Conservation (phyloP, 2,329 filamentous ascomycete species). For the Cordyceps fumosorosea region DNA sequence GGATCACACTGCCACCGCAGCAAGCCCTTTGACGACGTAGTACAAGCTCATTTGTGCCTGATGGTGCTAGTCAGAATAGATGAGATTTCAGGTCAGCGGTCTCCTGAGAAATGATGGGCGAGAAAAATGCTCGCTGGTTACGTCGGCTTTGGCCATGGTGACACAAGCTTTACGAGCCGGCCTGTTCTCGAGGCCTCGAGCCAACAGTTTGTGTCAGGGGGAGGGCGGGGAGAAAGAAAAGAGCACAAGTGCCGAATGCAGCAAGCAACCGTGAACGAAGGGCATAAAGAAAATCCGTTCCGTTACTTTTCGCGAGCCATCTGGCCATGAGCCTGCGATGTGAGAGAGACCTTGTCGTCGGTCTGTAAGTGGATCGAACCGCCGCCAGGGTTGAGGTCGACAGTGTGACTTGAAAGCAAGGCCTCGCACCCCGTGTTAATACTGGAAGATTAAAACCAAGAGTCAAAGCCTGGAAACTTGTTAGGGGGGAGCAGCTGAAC, state of each 20-base stretch:
- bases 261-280: not conserved
- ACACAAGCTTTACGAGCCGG: not conserved
- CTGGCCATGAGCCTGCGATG: no score
- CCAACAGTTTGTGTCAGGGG: not conserved
- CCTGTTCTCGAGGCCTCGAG: not conserved
- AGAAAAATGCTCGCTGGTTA: not conserved
- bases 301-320: no score
- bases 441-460: not conserved
- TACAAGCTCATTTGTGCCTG: slow-evolving; percentile 1
- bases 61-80: not conserved
- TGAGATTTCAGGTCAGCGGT: not conserved
- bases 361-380: slow-evolving; percentile 3
- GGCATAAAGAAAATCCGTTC: no score
- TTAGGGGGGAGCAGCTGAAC: not conserved
- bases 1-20: not conserved
- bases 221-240: not conserved
- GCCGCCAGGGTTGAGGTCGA: slow-evolving; percentile 1
- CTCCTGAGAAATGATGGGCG: not conserved
- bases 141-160: not conserved
- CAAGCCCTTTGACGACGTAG: not conserved
- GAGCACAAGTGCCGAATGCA: not conserved
- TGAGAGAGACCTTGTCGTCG: not conserved
- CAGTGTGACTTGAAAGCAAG: slow-evolving; percentile 3
- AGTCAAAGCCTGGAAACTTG: not conserved
- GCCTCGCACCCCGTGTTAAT: not conserved